phyloP scores from a whole-genome alignment of 805 yeast genomes.

The Lipomyces japonicus region DNA sequence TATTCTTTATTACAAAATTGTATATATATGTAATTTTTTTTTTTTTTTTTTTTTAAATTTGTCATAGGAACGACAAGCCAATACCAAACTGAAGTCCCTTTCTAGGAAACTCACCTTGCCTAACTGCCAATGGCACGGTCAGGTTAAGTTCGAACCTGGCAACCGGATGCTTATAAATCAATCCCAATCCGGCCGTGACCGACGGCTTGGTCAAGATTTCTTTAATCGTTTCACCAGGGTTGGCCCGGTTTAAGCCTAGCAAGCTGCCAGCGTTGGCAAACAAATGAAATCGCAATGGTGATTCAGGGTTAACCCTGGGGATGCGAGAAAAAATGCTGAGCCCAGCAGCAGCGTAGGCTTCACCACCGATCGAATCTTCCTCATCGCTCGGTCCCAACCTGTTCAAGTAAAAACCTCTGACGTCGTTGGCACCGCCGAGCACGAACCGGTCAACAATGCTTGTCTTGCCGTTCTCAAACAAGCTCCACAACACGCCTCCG shows the following conservation, averaged over 20 bases:
- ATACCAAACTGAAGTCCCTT: conserved; percentile 68
- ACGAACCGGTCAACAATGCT: conserved; percentile 78
- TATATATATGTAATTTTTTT: background rate
- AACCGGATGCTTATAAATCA: conserved; percentile 57
- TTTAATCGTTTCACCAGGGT: conserved; percentile 27
- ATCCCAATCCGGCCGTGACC: conserved; percentile 55
- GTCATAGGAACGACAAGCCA: conserved; percentile 55
- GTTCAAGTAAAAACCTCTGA: conserved; percentile 65
- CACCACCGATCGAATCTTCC: conserved; percentile 65
- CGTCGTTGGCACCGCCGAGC: conserved; percentile 72
- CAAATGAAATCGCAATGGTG: conserved; percentile 59
- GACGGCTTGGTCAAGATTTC: conserved; percentile 45
- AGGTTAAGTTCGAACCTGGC: conserved; percentile 68
- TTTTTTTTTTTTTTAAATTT: no score
- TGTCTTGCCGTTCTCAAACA: conserved; percentile 41
- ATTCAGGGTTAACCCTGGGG: conserved; percentile 48
- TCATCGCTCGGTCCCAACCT: conserved; percentile 61
- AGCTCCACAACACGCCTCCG: conserved; percentile 52
- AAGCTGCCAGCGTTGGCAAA: conserved; percentile 66
- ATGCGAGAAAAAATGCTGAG: conserved; percentile 55
- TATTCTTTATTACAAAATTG: background rate
- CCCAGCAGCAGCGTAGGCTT: conserved; percentile 54
- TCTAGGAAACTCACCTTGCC: conserved; percentile 48
- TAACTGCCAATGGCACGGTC: conserved; percentile 55
- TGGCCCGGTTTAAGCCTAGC: conserved; percentile 30